phyloP scores from a whole-genome alignment of 1,284 basidiomycete species.

The Pholiota adiposa region DNA sequence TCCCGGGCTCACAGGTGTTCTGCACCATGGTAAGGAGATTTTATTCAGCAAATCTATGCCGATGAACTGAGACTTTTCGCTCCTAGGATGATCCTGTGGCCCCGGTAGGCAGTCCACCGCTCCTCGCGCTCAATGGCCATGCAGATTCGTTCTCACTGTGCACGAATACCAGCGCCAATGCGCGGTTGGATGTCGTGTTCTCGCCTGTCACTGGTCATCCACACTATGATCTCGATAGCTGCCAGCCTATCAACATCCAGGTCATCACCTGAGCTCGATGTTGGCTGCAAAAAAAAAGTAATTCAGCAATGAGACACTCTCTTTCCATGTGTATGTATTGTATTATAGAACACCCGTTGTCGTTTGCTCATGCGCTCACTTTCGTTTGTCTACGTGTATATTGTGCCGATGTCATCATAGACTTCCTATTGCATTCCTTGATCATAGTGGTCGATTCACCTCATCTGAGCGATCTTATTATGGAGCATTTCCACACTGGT shows the following conservation, averaged over 20 bases:
- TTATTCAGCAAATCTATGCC: neutral
- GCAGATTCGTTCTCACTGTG: constrained; percentile 44
- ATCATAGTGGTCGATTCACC: too few species aligned
- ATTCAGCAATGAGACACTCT: neutral
- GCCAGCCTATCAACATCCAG: constrained; percentile 39
- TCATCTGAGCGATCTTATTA: too few species aligned
- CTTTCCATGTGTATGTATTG: neutral
- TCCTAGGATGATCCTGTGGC: constrained; percentile 24
- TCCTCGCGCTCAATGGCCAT: constrained; percentile 40
- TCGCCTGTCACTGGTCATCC: constrained; percentile 43
- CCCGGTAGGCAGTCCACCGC: constrained; percentile 29
- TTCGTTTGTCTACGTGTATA: neutral
- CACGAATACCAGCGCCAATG: constrained; percentile 42
- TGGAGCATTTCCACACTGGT: too few species aligned
- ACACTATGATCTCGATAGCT: constrained; percentile 39
- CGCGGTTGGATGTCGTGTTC: constrained; percentile 42
- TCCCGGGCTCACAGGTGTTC: constrained; percentile 42
- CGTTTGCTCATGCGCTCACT: neutral
- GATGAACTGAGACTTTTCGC: neutral
- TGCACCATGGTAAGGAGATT: constrained; percentile 38
- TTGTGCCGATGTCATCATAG: neutral
- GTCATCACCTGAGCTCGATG: constrained; percentile 24
- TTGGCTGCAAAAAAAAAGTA: neutral
- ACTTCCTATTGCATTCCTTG: too few species aligned
- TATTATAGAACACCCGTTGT: neutral